phyloP scores from a whole-genome alignment of 2,329 filamentous ascomycete species.

The Fusarium secorum region DNA sequence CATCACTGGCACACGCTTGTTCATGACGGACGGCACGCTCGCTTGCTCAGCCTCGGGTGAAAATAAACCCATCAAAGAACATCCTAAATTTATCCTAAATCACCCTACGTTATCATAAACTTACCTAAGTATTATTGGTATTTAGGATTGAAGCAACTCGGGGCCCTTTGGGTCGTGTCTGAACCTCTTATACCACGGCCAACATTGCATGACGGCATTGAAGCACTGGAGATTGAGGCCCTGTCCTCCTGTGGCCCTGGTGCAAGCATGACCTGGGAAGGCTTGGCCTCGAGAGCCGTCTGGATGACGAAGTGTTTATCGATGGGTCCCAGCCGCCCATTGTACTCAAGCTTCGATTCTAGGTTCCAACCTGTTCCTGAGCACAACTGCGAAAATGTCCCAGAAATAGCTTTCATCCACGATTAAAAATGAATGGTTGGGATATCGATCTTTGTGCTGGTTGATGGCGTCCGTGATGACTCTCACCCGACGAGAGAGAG shows the following conservation, averaged over 20 bases:
- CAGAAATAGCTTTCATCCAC: neutral
- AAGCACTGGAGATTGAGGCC: neutral
- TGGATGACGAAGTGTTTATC: neutral
- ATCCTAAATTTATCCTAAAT: neutral
- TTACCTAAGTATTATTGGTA: neutral
- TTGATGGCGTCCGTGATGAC: fast-evolving
- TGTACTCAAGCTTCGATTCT: neutral
- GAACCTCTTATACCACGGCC: neutral
- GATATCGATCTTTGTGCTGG: neutral
- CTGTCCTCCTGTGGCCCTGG: neutral
- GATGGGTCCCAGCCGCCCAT: neutral
- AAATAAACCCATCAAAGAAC: neutral
- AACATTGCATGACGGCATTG: neutral
- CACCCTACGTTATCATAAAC: neutral
- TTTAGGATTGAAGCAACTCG: neutral
- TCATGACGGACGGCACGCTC: fast-evolving
- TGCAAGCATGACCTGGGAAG: neutral
- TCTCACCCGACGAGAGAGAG: neutral
- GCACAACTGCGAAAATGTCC: neutral
- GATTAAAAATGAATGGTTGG: neutral
- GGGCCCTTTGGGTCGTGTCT: fast-evolving
- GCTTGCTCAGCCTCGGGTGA: neutral
- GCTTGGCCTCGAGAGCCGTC: neutral
- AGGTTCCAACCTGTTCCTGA: neutral
- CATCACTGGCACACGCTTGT: neutral